phyloP scores from a whole-genome alignment of 345 rosid species.

The Boechera retrofracta region DNA sequence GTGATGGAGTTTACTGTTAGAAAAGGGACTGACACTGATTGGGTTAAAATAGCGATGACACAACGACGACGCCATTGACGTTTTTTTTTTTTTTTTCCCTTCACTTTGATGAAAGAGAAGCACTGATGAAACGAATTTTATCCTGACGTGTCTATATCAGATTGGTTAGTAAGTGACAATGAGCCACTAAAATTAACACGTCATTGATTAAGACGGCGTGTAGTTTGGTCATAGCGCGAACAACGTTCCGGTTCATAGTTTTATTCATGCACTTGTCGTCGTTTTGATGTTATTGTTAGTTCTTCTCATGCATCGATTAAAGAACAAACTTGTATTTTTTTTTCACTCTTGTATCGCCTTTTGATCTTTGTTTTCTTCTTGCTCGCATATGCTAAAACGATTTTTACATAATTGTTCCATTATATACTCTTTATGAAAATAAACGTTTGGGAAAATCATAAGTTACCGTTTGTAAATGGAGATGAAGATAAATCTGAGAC shows the following conservation, averaged over 20 bases:
- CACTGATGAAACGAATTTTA: conserved; percentile 21
- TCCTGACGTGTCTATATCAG: conserved; percentile 17
- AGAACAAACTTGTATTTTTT: too few species aligned
- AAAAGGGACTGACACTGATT: conserved; percentile 16
- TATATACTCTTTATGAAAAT: not conserved
- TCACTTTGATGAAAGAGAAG: conserved; percentile 26
- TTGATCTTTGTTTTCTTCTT: not conserved
- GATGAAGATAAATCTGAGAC: not conserved
- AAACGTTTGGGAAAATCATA: not conserved
- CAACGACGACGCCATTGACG: conserved; percentile 44
- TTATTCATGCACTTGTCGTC: conserved; percentile 4
- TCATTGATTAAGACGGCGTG: not conserved
- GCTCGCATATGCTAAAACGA: too few species aligned
- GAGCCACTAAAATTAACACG: conserved; percentile 2
- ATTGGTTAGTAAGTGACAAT: conserved; percentile 3
- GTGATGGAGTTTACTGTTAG: conserved; percentile 10
- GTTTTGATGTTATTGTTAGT: not conserved
- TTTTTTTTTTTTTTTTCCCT: not conserved
- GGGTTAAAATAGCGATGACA: conserved; percentile 33
- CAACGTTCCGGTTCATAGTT: not conserved
- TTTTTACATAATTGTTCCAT: not conserved
- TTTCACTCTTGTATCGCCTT: too few species aligned
- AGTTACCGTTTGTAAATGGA: not conserved
- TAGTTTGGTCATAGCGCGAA: not conserved
- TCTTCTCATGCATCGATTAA: too few species aligned